Evolutionary conservation across 2,329 filamentous ascomycete species (phyloP).

Genomic region (Aspergillus sclerotialis): DNA sequence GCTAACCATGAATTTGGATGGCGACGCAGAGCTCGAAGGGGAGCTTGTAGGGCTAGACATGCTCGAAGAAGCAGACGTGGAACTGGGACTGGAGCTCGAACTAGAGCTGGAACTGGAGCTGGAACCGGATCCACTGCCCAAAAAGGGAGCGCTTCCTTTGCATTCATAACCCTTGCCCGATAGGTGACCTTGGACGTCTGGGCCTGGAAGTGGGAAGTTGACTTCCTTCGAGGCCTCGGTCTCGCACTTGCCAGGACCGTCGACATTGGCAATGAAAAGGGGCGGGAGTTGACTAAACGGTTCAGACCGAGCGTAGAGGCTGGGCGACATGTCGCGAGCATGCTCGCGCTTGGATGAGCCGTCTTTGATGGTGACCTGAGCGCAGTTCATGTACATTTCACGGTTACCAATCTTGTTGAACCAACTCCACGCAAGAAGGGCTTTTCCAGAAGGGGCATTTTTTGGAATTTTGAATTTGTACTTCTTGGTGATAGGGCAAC

Average conservation of each 20-base stretch:
- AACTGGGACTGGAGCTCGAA: conserved; percentile 1
- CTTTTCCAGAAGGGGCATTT: conserved; percentile 54
- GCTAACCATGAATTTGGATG: background rate
- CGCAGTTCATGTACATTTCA: conserved; percentile 86
- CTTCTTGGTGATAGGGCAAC: conserved; percentile 44
- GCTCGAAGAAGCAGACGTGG: background rate
- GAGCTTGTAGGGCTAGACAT: conserved; percentile 1
- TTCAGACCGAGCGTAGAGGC: background rate
- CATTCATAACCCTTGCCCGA: conserved; percentile 30
- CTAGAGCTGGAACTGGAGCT: conserved; percentile 3
- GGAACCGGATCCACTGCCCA: conserved; percentile 11
- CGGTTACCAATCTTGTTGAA: conserved; percentile 70
- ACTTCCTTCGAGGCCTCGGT: conserved; percentile 54
- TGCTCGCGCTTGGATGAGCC: conserved; percentile 8
- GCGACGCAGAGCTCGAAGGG: background rate
- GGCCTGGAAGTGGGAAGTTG: conserved; percentile 60
- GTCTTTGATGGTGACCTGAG: conserved; percentile 55
- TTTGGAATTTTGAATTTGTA: conserved; percentile 62
- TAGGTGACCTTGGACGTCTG: conserved; percentile 39
- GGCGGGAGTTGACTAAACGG: conserved; percentile 53
- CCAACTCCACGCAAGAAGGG: conserved; percentile 70
- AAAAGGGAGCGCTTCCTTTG: conserved; percentile 23
- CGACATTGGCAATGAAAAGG: conserved; percentile 66
- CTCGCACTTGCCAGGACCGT: conserved; percentile 46
- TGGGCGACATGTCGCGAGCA: conserved; percentile 3